These are phyloP conservation scores for Allium fistulosum DNA, from an alignment of 106 monocot genomes.

Conservation along the genomic window DNA sequence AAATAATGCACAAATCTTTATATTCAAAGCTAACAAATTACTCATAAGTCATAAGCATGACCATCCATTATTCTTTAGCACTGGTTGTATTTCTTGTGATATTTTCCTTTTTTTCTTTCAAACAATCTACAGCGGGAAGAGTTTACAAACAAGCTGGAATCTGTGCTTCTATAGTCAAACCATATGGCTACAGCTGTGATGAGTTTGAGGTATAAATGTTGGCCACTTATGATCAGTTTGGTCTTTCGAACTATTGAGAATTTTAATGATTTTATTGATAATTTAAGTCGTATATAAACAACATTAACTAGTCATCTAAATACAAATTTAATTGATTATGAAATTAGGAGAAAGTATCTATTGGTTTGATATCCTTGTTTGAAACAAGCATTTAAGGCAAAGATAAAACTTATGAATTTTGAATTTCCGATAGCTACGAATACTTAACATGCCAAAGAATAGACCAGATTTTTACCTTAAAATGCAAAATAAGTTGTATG, in stretches of 20 bases:
- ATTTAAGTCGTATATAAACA: too few species aligned
- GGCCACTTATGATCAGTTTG: neutral
- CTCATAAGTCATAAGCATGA: conserved; percentile 2
- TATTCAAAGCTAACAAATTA: too few species aligned
- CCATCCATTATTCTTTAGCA: neutral
- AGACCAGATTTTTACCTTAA: too few species aligned
- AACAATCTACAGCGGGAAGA: neutral
- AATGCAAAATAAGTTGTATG: neutral
- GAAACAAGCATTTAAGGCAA: too few species aligned
- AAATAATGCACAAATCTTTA: too few species aligned
- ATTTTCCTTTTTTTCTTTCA: neutral
- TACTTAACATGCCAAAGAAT: too few species aligned
- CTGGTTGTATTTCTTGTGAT: neutral
- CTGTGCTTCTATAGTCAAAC: conserved; percentile 14
- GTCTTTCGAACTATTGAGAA: neutral
- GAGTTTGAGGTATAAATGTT: conserved; percentile 18
- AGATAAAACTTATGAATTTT: too few species aligned
- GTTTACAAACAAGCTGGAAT: conserved; percentile 4
- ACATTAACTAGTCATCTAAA: too few species aligned
- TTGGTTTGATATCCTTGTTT: too few species aligned
- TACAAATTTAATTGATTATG: too few species aligned
- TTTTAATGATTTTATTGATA: neutral
- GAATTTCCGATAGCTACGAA: too few species aligned
- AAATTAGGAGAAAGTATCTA: too few species aligned
- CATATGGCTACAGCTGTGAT: conserved; percentile 29